Conservation (phyloP, 441 rosid genomes). For the Croton setiger region DNA sequence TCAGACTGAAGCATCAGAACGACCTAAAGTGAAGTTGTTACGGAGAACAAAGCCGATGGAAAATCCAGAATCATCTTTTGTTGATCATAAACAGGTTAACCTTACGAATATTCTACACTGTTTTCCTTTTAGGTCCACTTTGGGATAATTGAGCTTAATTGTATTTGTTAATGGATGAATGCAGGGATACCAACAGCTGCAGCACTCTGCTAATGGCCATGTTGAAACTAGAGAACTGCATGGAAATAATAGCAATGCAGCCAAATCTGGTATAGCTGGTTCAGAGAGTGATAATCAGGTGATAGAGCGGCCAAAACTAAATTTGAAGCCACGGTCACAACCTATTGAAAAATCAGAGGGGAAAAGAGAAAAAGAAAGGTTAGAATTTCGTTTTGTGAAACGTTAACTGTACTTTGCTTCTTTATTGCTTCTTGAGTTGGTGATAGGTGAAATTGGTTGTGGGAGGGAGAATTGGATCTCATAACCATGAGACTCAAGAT, state of each 20-base stretch:
- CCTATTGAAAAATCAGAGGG: conserved; percentile 47
- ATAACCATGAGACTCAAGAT: no score
- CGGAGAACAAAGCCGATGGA: conserved; percentile 63
- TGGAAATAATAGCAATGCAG: conserved; percentile 30
- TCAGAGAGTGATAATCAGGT: conserved; percentile 45
- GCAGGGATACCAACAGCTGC: conserved; percentile 31
- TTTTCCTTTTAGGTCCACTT: conserved; percentile 6
- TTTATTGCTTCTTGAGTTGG: no score
- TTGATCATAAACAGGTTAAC: conserved; percentile 34
- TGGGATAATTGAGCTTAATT: not conserved
- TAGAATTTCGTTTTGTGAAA: conserved; percentile 8
- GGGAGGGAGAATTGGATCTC: no score
- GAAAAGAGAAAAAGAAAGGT: conserved; percentile 60
- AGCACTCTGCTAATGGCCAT: conserved; percentile 27
- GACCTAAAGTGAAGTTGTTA: conserved; percentile 68
- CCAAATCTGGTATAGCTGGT: conserved; percentile 38
- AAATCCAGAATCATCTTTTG: conserved; percentile 37
- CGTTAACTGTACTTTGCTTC: not conserved
- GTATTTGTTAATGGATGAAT: conserved; percentile 20
- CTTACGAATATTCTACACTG: not conserved
- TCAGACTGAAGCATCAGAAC: conserved; percentile 42
- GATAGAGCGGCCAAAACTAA: conserved; percentile 55
- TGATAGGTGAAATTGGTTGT: no score
- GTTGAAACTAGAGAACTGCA: conserved; percentile 33
- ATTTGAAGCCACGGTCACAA: conserved; percentile 61